Evolutionary conservation across 1,284 basidiomycete genomes (phyloP).

Genomic region (Ganoderma meredithae): DNA sequence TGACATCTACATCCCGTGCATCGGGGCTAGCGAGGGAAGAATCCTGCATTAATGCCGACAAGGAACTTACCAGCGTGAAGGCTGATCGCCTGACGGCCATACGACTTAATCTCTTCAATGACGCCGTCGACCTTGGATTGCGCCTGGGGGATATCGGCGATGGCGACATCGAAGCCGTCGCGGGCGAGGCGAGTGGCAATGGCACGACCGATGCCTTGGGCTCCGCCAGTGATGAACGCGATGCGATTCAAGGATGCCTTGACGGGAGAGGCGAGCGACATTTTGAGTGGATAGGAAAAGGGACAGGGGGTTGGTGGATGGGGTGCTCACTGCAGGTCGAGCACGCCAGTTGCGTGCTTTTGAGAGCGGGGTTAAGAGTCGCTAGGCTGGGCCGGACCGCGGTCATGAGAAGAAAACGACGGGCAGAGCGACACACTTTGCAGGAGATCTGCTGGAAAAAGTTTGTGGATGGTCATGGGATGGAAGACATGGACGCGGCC

Average conservation of each 20-base stretch:
- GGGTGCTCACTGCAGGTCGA: neutral
- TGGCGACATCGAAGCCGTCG: conserved; percentile 48
- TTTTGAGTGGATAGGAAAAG: conserved; percentile 7
- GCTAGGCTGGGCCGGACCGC: conserved; percentile 15
- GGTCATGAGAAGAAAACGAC: conserved; percentile 14
- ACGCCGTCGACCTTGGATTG: conserved; percentile 41
- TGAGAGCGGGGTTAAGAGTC: conserved; percentile 13
- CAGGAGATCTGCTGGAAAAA: conserved; percentile 21
- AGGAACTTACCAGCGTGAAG: conserved; percentile 39
- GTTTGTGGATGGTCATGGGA: conserved; percentile 24
- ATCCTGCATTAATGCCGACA: neutral
- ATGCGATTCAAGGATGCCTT: conserved; percentile 42
- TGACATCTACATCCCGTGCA: conserved; percentile 34
- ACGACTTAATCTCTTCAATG: conserved; percentile 42
- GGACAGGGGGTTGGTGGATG: neutral
- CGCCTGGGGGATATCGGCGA: conserved; percentile 46
- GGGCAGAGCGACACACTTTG: conserved; percentile 1
- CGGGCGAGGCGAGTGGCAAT: conserved; percentile 50
- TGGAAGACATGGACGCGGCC: neutral
- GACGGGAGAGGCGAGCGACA: conserved; percentile 39
- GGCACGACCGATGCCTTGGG: conserved; percentile 52
- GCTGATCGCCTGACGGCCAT: conserved; percentile 42
- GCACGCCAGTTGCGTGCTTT: conserved; percentile 11
- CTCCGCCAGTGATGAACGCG: conserved; percentile 51
- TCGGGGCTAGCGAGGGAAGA: neutral